Percentiles rank a stretch among this genome's conserved stretches.
Conservation (phyloP, 768 basidiomycete genomes). For the Trametes maxima region DNA sequence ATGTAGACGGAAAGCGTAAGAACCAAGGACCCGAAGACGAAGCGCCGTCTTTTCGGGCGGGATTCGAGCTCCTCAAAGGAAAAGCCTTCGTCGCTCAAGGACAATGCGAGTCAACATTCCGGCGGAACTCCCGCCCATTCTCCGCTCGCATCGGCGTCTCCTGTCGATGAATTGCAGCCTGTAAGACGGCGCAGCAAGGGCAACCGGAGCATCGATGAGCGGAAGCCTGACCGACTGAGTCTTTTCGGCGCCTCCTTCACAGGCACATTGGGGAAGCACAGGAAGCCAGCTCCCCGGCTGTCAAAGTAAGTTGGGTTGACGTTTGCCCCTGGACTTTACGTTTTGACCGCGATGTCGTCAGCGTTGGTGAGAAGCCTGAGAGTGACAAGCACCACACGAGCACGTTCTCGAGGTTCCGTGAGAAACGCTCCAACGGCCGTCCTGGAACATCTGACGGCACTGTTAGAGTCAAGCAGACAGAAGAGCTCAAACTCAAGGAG, state of each 20-base stretch:
- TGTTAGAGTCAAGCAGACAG: background rate
- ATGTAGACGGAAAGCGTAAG: conserved; percentile 44
- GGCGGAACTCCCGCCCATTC: conserved; percentile 26
- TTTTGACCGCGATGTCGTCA: conserved; percentile 27
- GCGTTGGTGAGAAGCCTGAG: conserved; percentile 39
- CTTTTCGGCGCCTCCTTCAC: conserved; percentile 76
- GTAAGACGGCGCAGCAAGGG: conserved; percentile 42
- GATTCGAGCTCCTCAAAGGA: conserved; percentile 40
- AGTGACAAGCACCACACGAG: conserved; percentile 42
- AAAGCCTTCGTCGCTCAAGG: conserved; percentile 30
- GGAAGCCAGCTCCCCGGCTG: conserved; percentile 83
- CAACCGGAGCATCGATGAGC: conserved; percentile 55
- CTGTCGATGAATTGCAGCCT: conserved; percentile 17
- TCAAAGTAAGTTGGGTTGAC: conserved; percentile 51
- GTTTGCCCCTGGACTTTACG: conserved; percentile 10
- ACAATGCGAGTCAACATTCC: conserved; percentile 31
- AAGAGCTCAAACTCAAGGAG: conserved; percentile 26
- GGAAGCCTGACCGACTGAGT: conserved; percentile 66
- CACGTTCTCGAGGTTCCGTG: conserved; percentile 32
- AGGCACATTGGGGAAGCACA: conserved; percentile 62
- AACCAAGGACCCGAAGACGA: conserved; percentile 39
- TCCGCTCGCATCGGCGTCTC: conserved; percentile 10
- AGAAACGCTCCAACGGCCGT: conserved; percentile 46
- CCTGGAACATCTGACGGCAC: conserved; percentile 46
- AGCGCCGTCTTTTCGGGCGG: conserved; percentile 64